Evolutionary conservation across 179 eudicot genomes (phyloP), one percentile per base, ranked within the genome.

Genomic region (Pouteria campechiana): DNA sequence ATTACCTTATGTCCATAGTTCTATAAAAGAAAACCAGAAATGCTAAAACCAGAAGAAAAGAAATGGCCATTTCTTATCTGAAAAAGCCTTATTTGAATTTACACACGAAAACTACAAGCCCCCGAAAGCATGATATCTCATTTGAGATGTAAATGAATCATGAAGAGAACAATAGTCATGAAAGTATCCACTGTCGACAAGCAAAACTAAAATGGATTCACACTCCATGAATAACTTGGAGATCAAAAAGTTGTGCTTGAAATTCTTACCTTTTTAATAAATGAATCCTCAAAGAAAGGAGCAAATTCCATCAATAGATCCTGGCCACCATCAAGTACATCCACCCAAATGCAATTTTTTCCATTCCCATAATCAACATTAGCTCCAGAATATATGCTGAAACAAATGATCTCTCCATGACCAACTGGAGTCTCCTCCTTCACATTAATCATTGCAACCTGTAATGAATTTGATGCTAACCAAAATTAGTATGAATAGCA

Each of bases 361-460:
- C 99, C 96, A 54, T 72, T 41, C 24, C 94, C 94, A 75, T 63
- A 87, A 58, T 83, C 69, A 36, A 55, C 88, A 18, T 83, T 60
- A 38, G 76, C 59, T 19, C 94, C 96, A 33, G 84, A 76, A 77
- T 87, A 92, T 24, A 92, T 80, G 70, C 99, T 87, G 68, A 92
- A 92, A 74, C 99, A 92, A 61, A 74, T 92, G 57, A 92, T 62
- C 64, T 92, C 94, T 28, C 99, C 99, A 44, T 92, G 99, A 49
- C 69, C 65, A 63, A 87, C 94, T 29, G 99, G 96, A 8, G 99
- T 87, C 54, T 92, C 96, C 67, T 67, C 79, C 72, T 83, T 92
- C 41, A 87, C 99, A 59, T 92, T 88, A 58, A 92, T 92, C 27
- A 66, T 70, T 5, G 99, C 75, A 47, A 92, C 99, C 99, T 92